Percentiles rank a stretch among this genome's conserved stretches.
phyloP scores from a whole-genome alignment of 352 stramenopile genomes.

The Globisporangium heterothallicum region DNA sequence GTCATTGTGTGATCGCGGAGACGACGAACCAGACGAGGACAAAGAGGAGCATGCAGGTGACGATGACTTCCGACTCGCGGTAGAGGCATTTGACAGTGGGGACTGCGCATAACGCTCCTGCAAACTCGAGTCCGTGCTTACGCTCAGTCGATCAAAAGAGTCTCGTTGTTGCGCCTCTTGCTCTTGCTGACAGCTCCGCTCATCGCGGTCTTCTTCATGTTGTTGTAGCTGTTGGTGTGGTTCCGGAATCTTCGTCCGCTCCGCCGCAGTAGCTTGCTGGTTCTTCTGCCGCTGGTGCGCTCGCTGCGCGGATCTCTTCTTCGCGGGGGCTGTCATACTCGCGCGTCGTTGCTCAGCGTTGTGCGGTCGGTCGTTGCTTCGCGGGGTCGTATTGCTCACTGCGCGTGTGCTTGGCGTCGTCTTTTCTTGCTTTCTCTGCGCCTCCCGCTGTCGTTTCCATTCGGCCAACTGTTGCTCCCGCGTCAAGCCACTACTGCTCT shows the following conservation, averaged over 20 bases:
- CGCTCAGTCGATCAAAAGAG: neutral
- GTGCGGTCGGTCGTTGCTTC: conserved; percentile 5
- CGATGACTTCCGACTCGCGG: neutral
- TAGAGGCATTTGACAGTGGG: neutral
- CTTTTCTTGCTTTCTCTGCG: conserved; percentile 5
- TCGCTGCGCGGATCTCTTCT: neutral
- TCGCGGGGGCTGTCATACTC: conserved; percentile 8
- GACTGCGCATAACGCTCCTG: neutral
- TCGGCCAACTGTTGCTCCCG: conserved; percentile 25
- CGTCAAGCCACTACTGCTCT: conserved; percentile 6
- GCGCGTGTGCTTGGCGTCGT: conserved; percentile 1
- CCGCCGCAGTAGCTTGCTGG: no score
- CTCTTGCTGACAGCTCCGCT: neutral
- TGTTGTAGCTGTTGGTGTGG: neutral
- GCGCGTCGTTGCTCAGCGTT: conserved; percentile 11
- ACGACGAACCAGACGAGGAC: neutral
- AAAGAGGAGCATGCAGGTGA: neutral
- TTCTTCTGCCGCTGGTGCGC: neutral
- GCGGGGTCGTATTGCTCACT: conserved; percentile 1
- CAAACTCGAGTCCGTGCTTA: neutral
- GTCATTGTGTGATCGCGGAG: neutral
- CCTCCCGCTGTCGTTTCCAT: conserved; percentile 17
- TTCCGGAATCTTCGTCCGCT: neutral
- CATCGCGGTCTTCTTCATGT: neutral
- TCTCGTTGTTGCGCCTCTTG: neutral